These are phyloP conservation scores for Astrothelium subdiscretum DNA, from an alignment of 495 filamentous ascomycete species.

Conservation along the genomic window DNA sequence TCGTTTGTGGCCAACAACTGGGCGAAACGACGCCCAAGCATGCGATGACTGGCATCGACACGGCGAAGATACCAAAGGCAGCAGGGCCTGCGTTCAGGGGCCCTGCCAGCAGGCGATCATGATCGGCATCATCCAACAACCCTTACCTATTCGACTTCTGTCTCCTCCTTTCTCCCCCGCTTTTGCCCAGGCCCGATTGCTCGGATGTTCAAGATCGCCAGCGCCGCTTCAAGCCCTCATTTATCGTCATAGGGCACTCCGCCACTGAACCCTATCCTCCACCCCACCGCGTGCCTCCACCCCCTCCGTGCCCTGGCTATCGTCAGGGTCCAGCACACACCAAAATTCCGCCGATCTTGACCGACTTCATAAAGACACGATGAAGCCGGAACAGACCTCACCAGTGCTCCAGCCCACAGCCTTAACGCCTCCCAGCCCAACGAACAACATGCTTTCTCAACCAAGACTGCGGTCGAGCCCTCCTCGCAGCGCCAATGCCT, in stretches of 20 bases:
- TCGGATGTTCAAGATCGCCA: not conserved
- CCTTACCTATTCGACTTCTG: not conserved
- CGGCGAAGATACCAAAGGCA: not conserved
- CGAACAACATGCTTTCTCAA: not conserved
- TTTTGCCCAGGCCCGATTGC: not conserved
- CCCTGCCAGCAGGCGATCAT: not conserved
- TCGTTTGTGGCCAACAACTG: no score
- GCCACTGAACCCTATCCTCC: not conserved
- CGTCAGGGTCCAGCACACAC: not conserved
- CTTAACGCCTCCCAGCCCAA: not conserved
- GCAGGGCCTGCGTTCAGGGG: not conserved
- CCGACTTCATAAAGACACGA: not conserved
- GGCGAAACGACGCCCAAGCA: not conserved
- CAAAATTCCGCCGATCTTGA: not conserved
- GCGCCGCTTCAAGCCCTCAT: not conserved
- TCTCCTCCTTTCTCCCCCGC: not conserved
- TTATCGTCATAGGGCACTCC: not conserved
- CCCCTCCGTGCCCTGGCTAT: no score
- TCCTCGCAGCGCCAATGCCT: conserved; percentile 5
- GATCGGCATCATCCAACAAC: not conserved
- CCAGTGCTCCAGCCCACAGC: not conserved
- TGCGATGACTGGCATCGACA: not conserved
- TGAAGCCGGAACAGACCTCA: not conserved
- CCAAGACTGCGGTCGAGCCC: not conserved
- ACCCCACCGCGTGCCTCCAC: no score